Evolutionary conservation across 805 yeast genomes (phyloP).

Genomic region (Trichomonascus vanleenenianus): DNA sequence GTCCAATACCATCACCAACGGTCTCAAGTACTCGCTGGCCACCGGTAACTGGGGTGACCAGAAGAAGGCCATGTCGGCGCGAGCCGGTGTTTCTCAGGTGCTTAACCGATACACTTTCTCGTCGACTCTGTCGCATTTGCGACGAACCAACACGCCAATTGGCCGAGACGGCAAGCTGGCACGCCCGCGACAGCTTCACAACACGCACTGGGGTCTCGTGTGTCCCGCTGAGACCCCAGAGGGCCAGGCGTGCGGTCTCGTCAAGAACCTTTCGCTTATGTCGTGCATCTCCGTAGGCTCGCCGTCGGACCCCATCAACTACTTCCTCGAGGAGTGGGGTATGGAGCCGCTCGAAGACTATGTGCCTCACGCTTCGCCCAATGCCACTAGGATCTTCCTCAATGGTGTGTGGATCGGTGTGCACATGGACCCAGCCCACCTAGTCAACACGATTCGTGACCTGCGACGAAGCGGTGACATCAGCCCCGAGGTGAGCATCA

Average conservation of each 20-base stretch:
- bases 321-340: conserved; percentile 97
- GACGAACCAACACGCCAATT: conserved; percentile 98
- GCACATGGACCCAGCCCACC: conserved; percentile 89
- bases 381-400: conserved; percentile 89
- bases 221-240: conserved; percentile 99
- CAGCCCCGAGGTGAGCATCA: conserved; percentile 91
- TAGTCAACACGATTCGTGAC: conserved; percentile 83
- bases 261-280: conserved; percentile 92
- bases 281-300: conserved; percentile 97
- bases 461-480: conserved; percentile 94
- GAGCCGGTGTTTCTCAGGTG: conserved; percentile 99
- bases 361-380: conserved; percentile 84
- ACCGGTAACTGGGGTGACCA: conserved; percentile 99
- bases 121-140: conserved; percentile 95
- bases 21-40: conserved; percentile 93
- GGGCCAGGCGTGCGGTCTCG: conserved; percentile 99
- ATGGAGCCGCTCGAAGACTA: conserved; percentile 96
- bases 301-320: conserved; percentile 89
- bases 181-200: conserved; percentile 97
- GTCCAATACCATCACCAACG: conserved; percentile 94
- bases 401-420: conserved; percentile 99
- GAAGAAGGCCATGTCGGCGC: conserved; percentile 96
- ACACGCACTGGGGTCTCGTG: conserved; percentile 99
- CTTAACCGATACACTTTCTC: conserved; percentile 96
- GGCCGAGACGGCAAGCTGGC: conserved; percentile 99